Evolutionary conservation across 2,329 filamentous ascomycete genomes (phyloP), one percentile per base, ranked within the genome.

Genomic region (Myriosclerotinia duriaeana): DNA sequence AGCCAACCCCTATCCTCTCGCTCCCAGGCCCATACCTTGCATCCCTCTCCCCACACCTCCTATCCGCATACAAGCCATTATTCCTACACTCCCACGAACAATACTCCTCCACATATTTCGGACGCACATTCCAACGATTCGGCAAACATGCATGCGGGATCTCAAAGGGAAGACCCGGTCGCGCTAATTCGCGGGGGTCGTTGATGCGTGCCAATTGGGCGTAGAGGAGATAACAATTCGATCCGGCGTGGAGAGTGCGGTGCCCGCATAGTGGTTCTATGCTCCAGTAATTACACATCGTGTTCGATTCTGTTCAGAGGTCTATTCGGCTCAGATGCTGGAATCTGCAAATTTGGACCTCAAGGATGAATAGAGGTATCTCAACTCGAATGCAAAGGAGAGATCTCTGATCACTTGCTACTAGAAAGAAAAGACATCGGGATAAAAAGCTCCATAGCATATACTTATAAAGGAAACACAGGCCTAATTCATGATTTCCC

Each of bases 201-300:
- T 76, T 75, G 66, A 76, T 75, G 15, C 75, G 71, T 67, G 75
- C 72, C 2, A 76, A 70, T 61, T 76, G 74, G 15, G 70, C 66
- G 67, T 72, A 75, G 50, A 76, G 70, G 22, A 69, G 69, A 62
- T 74, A 73, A 65, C 75, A 76, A 66, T 69, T 70, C 8, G 73
- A 66, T 15, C 72, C 73, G 8, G 74, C 73, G 40, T 73, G 65
- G 60, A 76, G 72, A 30, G 62, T 67, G 52, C 65, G 63, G 63
- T 76, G 75, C 4, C 74, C 74, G 42, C 75, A 76, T n/a, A 70
- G 71, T 12, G 63, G 65, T 34, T 71, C 66, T n/a, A 74, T 55
- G 58, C 64, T 66, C 59, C 66, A 73, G 71, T 75, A 76, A 55
- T 70, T 69, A 66, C 75, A 76, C 75, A 76, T 76, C 26, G 15